phyloP scores from a whole-genome alignment of 176 grass and related monocot species.

The Carex kokanica region DNA sequence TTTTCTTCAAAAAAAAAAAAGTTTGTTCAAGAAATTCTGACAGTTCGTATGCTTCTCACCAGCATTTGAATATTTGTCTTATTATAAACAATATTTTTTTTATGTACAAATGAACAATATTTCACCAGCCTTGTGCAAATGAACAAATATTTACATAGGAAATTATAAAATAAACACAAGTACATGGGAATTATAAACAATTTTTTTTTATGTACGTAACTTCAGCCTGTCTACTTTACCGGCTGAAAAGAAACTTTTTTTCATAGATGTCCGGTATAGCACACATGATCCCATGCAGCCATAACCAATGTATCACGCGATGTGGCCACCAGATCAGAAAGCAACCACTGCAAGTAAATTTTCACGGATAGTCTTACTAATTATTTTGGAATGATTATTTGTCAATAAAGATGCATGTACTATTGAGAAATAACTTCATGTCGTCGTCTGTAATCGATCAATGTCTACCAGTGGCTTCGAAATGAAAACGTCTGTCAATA shows the following conservation, averaged over 20 bases:
- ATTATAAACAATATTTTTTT: not conserved
- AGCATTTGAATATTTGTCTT: not conserved
- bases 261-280: not conserved
- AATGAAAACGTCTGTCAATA: slow-evolving; percentile 33
- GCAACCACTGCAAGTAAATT: too few species aligned
- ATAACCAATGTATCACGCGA: not conserved
- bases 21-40: slow-evolving; percentile 3
- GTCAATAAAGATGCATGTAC: too few species aligned
- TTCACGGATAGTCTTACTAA: too few species aligned
- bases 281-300: not conserved
- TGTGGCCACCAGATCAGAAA: not conserved
- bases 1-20: too few species aligned
- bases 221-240: not conserved
- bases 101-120: too few species aligned
- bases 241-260: not conserved
- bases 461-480: slow-evolving; percentile 15
- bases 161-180: not conserved
- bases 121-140: too few species aligned
- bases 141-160: not conserved
- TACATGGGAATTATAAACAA: not conserved
- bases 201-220: not conserved
- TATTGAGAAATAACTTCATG: slow-evolving; percentile 19
- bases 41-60: not conserved
- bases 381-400: too few species aligned
- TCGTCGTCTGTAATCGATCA: slow-evolving; percentile 9